phyloP scores from a whole-genome alignment of 1,284 basidiomycete species.

The Naganishia liquefaciens region DNA sequence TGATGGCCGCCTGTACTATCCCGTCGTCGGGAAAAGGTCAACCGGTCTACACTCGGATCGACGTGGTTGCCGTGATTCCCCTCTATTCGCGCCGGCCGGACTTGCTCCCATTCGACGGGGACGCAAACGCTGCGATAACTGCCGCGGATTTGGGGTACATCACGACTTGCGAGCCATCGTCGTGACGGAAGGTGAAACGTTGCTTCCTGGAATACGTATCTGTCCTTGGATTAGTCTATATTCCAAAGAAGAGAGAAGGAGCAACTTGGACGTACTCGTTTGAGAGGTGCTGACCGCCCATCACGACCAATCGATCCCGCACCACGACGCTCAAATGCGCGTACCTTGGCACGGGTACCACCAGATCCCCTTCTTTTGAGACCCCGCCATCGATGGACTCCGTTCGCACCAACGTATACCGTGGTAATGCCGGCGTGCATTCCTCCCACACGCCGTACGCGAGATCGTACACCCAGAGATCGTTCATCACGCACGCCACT shows the following conservation, averaged over 20 bases:
- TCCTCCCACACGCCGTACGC: constrained; percentile 70
- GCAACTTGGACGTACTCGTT: constrained; percentile 49
- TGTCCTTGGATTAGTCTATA: not conserved
- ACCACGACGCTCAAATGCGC: constrained; percentile 85
- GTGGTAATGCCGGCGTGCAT: constrained; percentile 33
- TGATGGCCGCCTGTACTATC: not conserved
- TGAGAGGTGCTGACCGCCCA: constrained; percentile 80
- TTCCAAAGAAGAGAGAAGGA: not conserved
- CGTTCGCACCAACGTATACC: too few relatives aligned
- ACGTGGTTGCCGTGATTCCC: not conserved
- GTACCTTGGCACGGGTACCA: constrained; percentile 76
- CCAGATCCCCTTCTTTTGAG: constrained; percentile 39
- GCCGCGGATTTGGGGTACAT: constrained; percentile 53
- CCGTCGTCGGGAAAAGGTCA: constrained; percentile 50
- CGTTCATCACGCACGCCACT: constrained; percentile 73
- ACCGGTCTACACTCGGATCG: constrained; percentile 61
- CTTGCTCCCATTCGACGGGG: constrained; percentile 47
- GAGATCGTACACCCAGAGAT: constrained; percentile 82
- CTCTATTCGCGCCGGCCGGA: not conserved
- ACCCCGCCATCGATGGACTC: constrained; percentile 33
- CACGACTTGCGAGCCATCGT: constrained; percentile 5
- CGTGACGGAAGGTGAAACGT: constrained; percentile 68
- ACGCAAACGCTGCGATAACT: constrained; percentile 89
- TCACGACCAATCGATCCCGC: constrained; percentile 79
- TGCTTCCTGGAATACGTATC: constrained; percentile 56